Evolutionary conservation across 1,284 basidiomycete genomes (phyloP), one percentile per base, ranked within the genome.

Genomic region (Inonotus hispidus): DNA sequence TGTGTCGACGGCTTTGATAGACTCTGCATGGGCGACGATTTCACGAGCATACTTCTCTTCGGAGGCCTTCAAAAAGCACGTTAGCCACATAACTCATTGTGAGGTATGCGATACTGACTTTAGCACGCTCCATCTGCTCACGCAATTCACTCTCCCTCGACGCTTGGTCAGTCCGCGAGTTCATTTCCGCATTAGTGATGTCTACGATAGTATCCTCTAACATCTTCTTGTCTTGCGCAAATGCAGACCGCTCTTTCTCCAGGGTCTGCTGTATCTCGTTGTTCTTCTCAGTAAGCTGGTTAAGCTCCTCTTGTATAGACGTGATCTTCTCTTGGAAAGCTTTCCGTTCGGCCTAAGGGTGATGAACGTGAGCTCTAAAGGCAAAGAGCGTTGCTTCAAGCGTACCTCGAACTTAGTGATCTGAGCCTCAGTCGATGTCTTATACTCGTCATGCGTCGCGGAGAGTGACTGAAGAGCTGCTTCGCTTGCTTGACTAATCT

Each of bases 401-500:
- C 77, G 60, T 67, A 93, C 91, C 75, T 88, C 83, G 66, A 85
- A 83, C 62, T 79, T 79, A 11, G 84, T 72, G 55, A 92, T 74
- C 63, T 84, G 82, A 16, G 81, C 78, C 63, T 92, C 90, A 0
- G 85, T 85, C 0, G 82, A 81, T 2, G 80, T 67, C 71, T 85
- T 89, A 76, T 88, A 93, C 70, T 92, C 86, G 59, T 95, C 92
- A 66, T 88, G 85, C 0, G 89, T 90, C 0, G 77, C 72, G 59
- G 86, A 88, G 49, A 95, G 74, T 45, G 82, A 82, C 25, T 82
- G 78, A 5, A 95, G 77, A 16, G 92, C 90, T 64, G 80, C 80
- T 69, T 95, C 93, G 67, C 83, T 93, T 0, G 90, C 88, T 68
- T 87, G 82, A 62, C 88, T 89, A 67, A 93, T 92, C 62, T 89